Conservation (phyloP, 2,329 filamentous ascomycete species). For the Fusarium xylarioides region DNA sequence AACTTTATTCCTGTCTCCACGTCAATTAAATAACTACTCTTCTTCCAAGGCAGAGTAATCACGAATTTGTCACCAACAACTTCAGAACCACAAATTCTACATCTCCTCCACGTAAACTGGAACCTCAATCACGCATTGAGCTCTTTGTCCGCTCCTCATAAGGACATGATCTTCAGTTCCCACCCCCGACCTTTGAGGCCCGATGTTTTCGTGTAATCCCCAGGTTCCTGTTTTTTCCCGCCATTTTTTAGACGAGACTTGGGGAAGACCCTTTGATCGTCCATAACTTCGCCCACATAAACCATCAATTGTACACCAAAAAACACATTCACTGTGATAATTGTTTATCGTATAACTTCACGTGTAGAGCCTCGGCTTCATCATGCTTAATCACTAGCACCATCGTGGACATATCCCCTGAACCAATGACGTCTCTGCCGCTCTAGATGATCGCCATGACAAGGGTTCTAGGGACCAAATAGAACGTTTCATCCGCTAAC, state of each 20-base stretch:
- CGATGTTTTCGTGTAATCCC: neutral
- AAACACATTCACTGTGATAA: neutral
- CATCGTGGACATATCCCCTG: neutral
- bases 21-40: neutral
- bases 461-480: neutral
- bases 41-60: neutral
- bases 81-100: neutral
- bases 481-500: conserved; percentile 13
- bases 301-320: too few species aligned
- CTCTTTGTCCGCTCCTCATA: conserved; percentile 5
- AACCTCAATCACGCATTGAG: conserved; percentile 4
- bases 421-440: conserved; percentile 25
- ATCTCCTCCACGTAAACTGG: neutral
- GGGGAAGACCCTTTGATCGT: conserved; percentile 1
- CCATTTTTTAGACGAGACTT: conserved; percentile 10
- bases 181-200: conserved; percentile 2
- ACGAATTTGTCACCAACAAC: neutral
- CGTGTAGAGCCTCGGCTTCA: neutral
- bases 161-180: conserved; percentile 21
- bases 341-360: neutral
- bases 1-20: neutral
- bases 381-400: neutral
- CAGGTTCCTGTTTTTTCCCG: conserved; percentile 23
- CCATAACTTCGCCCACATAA: neutral
- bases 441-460: conserved; percentile 5